A percentile compares a stretch with the other conserved stretches of the same genome.
Evolutionary conservation across 345 rosid genomes (phyloP).

Genomic region (Ailanthus altissimus): DNA sequence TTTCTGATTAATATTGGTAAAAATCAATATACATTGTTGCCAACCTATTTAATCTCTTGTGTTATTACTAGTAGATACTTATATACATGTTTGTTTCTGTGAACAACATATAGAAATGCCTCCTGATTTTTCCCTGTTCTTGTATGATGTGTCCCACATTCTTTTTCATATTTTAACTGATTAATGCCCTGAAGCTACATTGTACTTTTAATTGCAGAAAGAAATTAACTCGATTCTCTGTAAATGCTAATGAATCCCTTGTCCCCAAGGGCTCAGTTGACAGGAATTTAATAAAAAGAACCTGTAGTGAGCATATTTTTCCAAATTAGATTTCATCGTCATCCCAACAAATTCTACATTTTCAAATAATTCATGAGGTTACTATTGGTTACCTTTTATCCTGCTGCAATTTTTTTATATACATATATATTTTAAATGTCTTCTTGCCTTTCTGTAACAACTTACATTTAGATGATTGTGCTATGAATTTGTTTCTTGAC

Average conservation of each 20-base stretch:
- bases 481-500: too few relatives aligned
- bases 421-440: too few relatives aligned
- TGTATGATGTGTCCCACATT: neutral
- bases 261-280: constrained; percentile 63
- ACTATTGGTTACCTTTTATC: neutral
- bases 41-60: neutral
- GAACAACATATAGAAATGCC: neutral
- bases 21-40: neutral
- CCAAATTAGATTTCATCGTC: neutral
- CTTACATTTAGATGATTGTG: too few relatives aligned
- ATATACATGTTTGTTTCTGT: neutral
- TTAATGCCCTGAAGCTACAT: neutral
- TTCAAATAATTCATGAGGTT: neutral
- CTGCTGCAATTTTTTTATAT: too few relatives aligned
- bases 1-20: neutral
- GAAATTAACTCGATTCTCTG: constrained; percentile 66
- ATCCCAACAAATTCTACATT: neutral
- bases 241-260: constrained; percentile 70
- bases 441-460: too few relatives aligned
- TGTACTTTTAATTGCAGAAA: constrained; percentile 54
- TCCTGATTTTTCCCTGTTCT: neutral
- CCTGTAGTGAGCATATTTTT: constrained; percentile 51
- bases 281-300: constrained; percentile 62
- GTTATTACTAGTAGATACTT: neutral
- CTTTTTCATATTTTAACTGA: constrained; percentile 3